Evolutionary conservation across 345 rosid species (phyloP).

Genomic region (Psidium friedrichsthalianum): DNA sequence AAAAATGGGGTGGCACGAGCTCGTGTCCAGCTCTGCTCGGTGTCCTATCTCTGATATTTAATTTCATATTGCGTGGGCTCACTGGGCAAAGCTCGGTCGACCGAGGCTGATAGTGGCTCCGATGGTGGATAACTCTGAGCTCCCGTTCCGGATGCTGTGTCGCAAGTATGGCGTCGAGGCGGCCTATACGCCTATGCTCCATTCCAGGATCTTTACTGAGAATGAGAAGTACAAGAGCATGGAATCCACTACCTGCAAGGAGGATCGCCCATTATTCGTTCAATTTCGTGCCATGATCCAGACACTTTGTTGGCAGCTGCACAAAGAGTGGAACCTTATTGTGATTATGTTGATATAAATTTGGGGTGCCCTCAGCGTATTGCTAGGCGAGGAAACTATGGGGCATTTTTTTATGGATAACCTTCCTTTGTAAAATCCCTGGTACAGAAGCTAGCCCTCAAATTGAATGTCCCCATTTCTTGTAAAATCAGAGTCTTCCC

Average conservation of each 20-base stretch:
- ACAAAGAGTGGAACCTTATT: slow-evolving; percentile 56
- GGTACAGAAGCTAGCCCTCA: slow-evolving; percentile 62
- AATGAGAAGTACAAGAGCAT: slow-evolving; percentile 58
- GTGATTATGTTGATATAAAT: slow-evolving; percentile 92
- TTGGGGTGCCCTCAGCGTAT: slow-evolving; percentile 97
- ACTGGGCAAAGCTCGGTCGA: slow-evolving; percentile 70
- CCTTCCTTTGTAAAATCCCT: slow-evolving; percentile 73
- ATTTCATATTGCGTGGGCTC: slow-evolving; percentile 96
- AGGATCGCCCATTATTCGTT: slow-evolving; percentile 88
- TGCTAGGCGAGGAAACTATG: slow-evolving; percentile 80
- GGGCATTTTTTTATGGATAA: slow-evolving; percentile 95
- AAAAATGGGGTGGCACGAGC: no score
- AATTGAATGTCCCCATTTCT: slow-evolving; percentile 66
- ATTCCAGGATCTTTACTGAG: slow-evolving; percentile 72
- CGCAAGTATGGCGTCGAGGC: slow-evolving; percentile 87
- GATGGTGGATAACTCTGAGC: slow-evolving; percentile 99
- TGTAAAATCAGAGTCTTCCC: slow-evolving; percentile 88
- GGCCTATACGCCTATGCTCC: slow-evolving; percentile 94
- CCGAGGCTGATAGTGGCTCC: slow-evolving; percentile 85
- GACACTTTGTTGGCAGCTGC: slow-evolving; percentile 73
- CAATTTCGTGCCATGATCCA: slow-evolving; percentile 96
- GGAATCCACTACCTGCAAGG: slow-evolving; percentile 95
- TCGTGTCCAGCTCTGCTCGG: no score
- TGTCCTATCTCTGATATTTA: no score
- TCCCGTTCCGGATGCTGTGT: slow-evolving; percentile 92